Conservation (phyloP, 2,329 filamentous ascomycete species). For the Teratosphaeria zuluensis region DNA sequence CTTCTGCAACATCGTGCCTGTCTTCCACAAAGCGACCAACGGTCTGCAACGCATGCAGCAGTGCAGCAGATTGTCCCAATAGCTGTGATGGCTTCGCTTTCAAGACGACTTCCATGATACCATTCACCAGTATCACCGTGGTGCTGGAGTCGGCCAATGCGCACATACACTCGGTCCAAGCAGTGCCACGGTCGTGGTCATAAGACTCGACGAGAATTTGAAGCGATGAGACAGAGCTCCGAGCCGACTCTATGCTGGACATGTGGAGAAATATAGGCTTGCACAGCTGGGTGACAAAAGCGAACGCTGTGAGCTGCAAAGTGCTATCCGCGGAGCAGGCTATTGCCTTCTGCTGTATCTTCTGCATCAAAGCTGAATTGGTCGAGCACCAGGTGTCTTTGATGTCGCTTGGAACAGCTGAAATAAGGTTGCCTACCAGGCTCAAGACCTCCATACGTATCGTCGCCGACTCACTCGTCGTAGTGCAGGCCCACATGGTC, state of each 20-base stretch:
- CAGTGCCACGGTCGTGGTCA: background rate
- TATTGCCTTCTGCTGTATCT: slow-evolving; percentile 25
- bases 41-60: background rate
- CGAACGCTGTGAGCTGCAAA: slow-evolving; percentile 17
- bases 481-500: slow-evolving; percentile 21
- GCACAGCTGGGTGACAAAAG: slow-evolving; percentile 17
- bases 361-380: slow-evolving; percentile 22
- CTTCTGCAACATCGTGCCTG: slow-evolving; percentile 1
- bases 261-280: slow-evolving; percentile 16
- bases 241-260: slow-evolving; percentile 4
- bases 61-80: background rate
- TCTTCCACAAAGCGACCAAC: background rate
- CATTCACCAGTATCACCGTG: background rate
- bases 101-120: background rate
- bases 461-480: slow-evolving; percentile 7
- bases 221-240: background rate
- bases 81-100: background rate
- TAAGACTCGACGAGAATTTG: background rate
- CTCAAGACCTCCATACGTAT: slow-evolving; percentile 15
- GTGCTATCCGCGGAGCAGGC: slow-evolving; percentile 9
- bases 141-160: slow-evolving; percentile 1
- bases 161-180: slow-evolving; percentile 1
- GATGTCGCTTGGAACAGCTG: slow-evolving; percentile 18
- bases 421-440: slow-evolving; percentile 21
- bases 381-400: slow-evolving; percentile 21